These are phyloP conservation scores for Trichoderma afroharzianum DNA, from an alignment of 2,329 filamentous ascomycete genomes.

Conservation along the genomic window DNA sequence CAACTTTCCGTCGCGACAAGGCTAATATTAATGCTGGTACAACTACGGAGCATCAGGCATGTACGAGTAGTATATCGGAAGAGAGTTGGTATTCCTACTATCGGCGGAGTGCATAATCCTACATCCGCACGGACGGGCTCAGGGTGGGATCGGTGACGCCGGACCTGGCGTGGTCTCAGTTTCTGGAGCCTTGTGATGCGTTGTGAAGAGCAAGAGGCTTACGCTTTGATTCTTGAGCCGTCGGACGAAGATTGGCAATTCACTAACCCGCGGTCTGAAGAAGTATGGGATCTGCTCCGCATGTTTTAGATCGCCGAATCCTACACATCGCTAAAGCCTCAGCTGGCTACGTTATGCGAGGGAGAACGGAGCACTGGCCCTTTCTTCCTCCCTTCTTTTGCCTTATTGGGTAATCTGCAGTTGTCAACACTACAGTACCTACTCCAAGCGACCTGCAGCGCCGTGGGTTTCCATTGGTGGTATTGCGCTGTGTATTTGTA, in stretches of 20 bases:
- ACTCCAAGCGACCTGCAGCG: neutral
- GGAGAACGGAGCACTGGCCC: neutral
- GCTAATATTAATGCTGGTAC: neutral
- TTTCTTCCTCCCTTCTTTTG: neutral
- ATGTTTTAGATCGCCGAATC: conserved; percentile 4
- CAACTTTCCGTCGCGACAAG: neutral
- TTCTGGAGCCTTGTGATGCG: neutral
- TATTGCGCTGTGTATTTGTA: neutral
- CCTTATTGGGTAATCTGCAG: neutral
- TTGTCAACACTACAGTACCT: neutral
- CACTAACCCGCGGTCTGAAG: neutral
- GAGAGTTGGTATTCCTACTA: conserved; percentile 8
- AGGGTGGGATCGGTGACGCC: conserved; percentile 12
- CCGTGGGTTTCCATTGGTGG: neutral
- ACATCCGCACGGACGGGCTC: conserved; percentile 10
- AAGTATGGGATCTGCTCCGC: neutral
- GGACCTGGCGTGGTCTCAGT: conserved; percentile 1
- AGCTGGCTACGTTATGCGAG: neutral
- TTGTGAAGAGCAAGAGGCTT: neutral
- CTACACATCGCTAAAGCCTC: neutral
- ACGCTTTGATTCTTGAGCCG: neutral
- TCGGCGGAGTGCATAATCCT: conserved; percentile 15
- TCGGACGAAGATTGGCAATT: neutral
- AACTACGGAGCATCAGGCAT: neutral
- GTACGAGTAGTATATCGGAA: neutral